Evolutionary conservation across 805 yeast species (phyloP).

Genomic region (Metschnikowia gelsemii): DNA sequence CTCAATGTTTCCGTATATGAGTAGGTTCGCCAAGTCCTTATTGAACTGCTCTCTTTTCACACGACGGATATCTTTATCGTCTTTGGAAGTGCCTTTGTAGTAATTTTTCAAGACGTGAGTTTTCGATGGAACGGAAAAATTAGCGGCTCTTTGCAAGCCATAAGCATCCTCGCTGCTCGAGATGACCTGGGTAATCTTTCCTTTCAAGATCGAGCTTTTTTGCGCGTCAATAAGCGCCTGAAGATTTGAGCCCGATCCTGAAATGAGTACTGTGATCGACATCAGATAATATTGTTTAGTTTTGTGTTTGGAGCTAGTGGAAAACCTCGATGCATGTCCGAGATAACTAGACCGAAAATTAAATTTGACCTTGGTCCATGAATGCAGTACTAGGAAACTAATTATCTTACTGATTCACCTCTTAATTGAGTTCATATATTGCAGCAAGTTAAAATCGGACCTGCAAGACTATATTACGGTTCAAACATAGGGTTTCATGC

Average conservation of each 20-base stretch:
- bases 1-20: conserved; percentile 49
- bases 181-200: conserved; percentile 69
- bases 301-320: too few species aligned
- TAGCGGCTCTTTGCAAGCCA: conserved; percentile 77
- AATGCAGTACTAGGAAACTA: conserved; percentile 8
- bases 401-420: too few species aligned
- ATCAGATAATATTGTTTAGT: too few species aligned
- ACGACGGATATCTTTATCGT: conserved; percentile 55
- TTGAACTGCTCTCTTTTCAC: conserved; percentile 72
- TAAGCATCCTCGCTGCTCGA: conserved; percentile 86
- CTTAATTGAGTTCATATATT: too few species aligned
- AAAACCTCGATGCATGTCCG: conserved; percentile 2
- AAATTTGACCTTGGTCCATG: conserved; percentile 6
- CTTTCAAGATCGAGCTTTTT: conserved; percentile 42
- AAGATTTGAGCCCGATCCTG: conserved; percentile 94
- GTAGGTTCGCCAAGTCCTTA: conserved; percentile 67
- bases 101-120: conserved; percentile 72
- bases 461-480: too few species aligned
- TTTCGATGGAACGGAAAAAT: conserved; percentile 66
- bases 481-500: too few species aligned
- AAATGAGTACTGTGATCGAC: conserved; percentile 72
- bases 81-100: conserved; percentile 73
- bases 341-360: conserved; percentile 3
- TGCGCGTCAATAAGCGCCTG: conserved; percentile 89
- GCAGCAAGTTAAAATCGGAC: too few species aligned